phyloP scores from a whole-genome alignment of 2,329 filamentous ascomycete genomes.

The Penicillium sp. region DNA sequence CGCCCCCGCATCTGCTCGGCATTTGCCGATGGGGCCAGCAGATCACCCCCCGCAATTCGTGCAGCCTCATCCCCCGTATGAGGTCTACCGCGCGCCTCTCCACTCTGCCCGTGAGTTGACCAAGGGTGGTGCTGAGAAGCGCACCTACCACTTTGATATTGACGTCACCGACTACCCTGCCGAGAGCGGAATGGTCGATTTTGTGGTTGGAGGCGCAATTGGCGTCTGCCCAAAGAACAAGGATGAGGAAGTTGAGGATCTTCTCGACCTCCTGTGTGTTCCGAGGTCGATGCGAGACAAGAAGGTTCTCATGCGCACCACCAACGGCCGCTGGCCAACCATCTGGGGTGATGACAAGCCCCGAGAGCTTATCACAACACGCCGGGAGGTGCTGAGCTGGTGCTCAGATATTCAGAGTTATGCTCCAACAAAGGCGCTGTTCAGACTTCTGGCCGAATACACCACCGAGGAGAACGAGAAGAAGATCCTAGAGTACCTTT shows the following conservation, averaged over 20 bases:
- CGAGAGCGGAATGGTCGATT: constrained; percentile 78
- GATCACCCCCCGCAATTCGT: constrained; percentile 82
- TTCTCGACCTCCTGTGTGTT: constrained; percentile 78
- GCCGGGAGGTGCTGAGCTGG: constrained; percentile 91
- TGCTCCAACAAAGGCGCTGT: constrained; percentile 81
- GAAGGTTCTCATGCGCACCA: constrained; percentile 75
- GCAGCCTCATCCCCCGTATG: constrained; percentile 89
- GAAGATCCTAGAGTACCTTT: constrained; percentile 83
- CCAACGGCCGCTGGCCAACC: constrained; percentile 86
- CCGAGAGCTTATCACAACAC: constrained; percentile 83
- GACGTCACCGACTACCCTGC: constrained; percentile 93
- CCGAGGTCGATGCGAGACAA: constrained; percentile 82
- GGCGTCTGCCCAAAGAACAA: constrained; percentile 90
- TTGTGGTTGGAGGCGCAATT: constrained; percentile 94
- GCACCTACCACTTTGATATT: constrained; percentile 95
- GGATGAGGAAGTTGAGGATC: constrained; percentile 71
- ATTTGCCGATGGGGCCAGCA: constrained; percentile 37
- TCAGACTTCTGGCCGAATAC: constrained; percentile 83
- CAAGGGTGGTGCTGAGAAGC: constrained; percentile 84
- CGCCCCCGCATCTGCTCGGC: constrained; percentile 35
- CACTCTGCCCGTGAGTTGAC: constrained; percentile 85
- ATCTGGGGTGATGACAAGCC: constrained; percentile 93
- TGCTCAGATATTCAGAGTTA: constrained; percentile 92
- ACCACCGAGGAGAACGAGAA: constrained; percentile 77
- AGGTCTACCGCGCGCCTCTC: constrained; percentile 87